Conservation (phyloP, 768 basidiomycete genomes). For the Lentinula raphanica region DNA sequence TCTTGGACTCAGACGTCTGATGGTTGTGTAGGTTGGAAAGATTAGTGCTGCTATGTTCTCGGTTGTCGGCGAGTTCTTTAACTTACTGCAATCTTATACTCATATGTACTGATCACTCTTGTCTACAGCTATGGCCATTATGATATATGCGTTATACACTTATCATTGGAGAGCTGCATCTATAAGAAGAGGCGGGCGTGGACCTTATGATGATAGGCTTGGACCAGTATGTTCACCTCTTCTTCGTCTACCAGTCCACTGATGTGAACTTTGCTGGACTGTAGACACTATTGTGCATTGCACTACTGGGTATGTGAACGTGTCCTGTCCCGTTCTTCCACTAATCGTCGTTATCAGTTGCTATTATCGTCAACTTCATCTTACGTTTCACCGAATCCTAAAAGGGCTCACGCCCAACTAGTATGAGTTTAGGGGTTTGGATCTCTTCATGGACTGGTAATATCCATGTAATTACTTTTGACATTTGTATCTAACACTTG, state of each 20-base stretch:
- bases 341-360: slow-evolving; percentile 42
- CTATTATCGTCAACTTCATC: slow-evolving; percentile 80
- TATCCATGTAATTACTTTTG: not conserved
- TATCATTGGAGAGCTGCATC: slow-evolving; percentile 96
- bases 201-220: slow-evolving; percentile 93
- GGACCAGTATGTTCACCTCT: slow-evolving; percentile 70
- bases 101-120: not conserved
- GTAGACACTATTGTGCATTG: slow-evolving; percentile 78
- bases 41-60: slow-evolving; percentile 98
- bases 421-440: not conserved
- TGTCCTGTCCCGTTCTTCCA: not conserved
- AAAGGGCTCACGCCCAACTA: not conserved
- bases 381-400: slow-evolving; percentile 61
- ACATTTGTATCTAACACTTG: not conserved
- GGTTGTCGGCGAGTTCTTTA: slow-evolving; percentile 63
- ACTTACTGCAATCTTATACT: not conserved
- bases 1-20: not conserved
- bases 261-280: slow-evolving; percentile 6
- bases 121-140: slow-evolving; percentile 83
- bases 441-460: not conserved
- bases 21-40: slow-evolving; percentile 69
- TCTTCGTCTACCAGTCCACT: slow-evolving; percentile 10
- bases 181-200: slow-evolving; percentile 85
- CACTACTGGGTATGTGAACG: slow-evolving; percentile 60
- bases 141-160: slow-evolving; percentile 92